Percentiles rank a stretch among this genome's conserved stretches.
Evolutionary conservation across 345 rosid genomes (phyloP).

Genomic region (Atalantia buxifolia): DNA sequence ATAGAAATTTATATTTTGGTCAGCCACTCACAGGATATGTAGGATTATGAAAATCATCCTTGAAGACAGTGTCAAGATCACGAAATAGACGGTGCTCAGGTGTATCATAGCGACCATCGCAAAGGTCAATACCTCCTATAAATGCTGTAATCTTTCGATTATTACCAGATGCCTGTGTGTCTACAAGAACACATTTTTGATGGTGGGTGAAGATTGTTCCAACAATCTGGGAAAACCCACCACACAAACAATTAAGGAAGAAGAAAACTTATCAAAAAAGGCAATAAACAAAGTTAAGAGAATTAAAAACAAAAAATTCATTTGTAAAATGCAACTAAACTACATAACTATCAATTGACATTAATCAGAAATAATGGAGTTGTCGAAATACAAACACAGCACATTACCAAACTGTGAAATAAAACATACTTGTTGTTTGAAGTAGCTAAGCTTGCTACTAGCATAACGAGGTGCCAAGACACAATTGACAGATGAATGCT

Average conservation of each 20-base stretch:
- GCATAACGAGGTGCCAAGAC: conserved; percentile 88
- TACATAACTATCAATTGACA: background rate
- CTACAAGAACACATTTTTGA: conserved; percentile 88
- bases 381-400: background rate
- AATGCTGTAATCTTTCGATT: conserved; percentile 79
- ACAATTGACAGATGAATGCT: conserved; percentile 92
- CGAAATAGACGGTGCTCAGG: conserved; percentile 76
- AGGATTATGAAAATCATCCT: conserved; percentile 88
- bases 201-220: conserved; percentile 93
- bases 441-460: conserved; percentile 73
- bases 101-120: conserved; percentile 98
- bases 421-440: conserved; percentile 73
- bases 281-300: conserved; percentile 1
- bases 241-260: conserved; percentile 16
- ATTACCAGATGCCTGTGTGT: conserved; percentile 77
- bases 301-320: background rate
- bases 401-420: background rate
- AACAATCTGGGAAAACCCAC: conserved; percentile 53
- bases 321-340: background rate
- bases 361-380: background rate
- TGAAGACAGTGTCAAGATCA: conserved; percentile 62
- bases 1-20: background rate
- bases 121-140: conserved; percentile 90
- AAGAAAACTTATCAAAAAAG: background rate
- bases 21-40: conserved; percentile 69